Base-by-base conservation (phyloP, 805 yeast species). In the Yarrowia deformans region DNA sequence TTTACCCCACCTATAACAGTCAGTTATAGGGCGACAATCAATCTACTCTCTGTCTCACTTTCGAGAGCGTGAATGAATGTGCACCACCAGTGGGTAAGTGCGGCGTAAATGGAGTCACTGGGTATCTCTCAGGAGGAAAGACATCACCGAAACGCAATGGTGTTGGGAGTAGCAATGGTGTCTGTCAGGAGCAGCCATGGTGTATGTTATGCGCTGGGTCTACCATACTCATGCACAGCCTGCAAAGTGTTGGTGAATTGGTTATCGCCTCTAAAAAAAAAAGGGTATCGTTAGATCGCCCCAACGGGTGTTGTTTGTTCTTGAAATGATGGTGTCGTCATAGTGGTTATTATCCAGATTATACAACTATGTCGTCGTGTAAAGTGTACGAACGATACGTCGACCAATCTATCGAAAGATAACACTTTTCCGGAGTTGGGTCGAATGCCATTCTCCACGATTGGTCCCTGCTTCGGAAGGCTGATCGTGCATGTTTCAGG, bases 381-480 rank as follows among this genome's bases (percentile, higher is more conserved):
- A 23, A 23, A 23, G n/a, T 23, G 29, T 23, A 23, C 29, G 4
- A 23, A 23, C 29, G 29, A 23, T 23, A 4, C 29, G 29, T 23
- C 29, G 29, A 4, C 4, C 29, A 23, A 4, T 4, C 29, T 23
- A 23, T 23, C n/a, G 29, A 23, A 23, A 23, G 29, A 23, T 23
- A 23, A 23, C 52, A 48, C 35, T 48, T 48, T 48, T 48, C 35
- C 52, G 52, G 52, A 48, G 35, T 29, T 48, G 49, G 14, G 14
- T 39, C 12, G 40, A 10, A 10, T 39, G 9, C 40, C 46, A 19
- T 45, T 18, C 29, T 45, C 29, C 29, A 48, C 50, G 32, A 52
- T 35, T 52, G 58, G 58, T 52, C 58, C 58, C 58, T 52, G 58
- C 58, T 35, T 52, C 35, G 58, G 56, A 29, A 52, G 56, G 56